These are phyloP conservation scores for Pezicula carpinea DNA, from an alignment of 2,329 filamentous ascomycete species.

Conservation along the genomic window DNA sequence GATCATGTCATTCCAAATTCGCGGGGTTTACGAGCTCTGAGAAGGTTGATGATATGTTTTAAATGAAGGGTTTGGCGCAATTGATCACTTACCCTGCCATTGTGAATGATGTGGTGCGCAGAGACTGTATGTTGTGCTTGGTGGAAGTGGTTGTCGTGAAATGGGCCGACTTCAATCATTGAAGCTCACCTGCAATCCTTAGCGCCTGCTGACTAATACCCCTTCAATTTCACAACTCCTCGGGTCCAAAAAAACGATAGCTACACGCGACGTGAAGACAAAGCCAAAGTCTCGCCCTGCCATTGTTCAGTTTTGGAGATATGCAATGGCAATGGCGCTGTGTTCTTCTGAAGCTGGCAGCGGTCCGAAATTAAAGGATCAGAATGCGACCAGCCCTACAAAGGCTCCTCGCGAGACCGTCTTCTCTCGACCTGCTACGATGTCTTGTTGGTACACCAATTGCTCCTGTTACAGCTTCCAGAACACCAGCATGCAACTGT, in stretches of 20 bases:
- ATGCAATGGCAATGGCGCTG: slow-evolving; percentile 19
- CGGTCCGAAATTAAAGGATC: slow-evolving; percentile 7
- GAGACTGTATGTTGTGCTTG: slow-evolving; percentile 1
- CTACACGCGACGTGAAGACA: neutral
- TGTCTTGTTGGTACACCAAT: slow-evolving; percentile 12
- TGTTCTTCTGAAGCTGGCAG: slow-evolving; percentile 4
- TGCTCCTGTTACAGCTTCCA: neutral
- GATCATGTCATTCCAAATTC: slow-evolving; percentile 4
- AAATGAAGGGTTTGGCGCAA: neutral
- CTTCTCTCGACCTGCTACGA: slow-evolving; percentile 21
- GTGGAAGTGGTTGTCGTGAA: slow-evolving; percentile 6
- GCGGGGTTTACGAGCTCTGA: neutral
- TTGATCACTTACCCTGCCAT: slow-evolving; percentile 27
- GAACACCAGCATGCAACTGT: neutral
- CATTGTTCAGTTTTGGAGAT: slow-evolving; percentile 1
- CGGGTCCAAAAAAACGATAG: neutral
- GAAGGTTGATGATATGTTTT: neutral
- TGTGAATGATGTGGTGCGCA: slow-evolving; percentile 17
- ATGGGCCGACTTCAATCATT: slow-evolving; percentile 6
- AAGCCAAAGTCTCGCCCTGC: neutral
- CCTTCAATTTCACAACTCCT: neutral
- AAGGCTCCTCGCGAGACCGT: slow-evolving; percentile 25
- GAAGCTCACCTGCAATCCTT: neutral
- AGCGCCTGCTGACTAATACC: neutral
- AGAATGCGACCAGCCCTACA: slow-evolving; percentile 25